Conservation (phyloP, 169 alveolate genomes). For the Plasmodium inui region DNA sequence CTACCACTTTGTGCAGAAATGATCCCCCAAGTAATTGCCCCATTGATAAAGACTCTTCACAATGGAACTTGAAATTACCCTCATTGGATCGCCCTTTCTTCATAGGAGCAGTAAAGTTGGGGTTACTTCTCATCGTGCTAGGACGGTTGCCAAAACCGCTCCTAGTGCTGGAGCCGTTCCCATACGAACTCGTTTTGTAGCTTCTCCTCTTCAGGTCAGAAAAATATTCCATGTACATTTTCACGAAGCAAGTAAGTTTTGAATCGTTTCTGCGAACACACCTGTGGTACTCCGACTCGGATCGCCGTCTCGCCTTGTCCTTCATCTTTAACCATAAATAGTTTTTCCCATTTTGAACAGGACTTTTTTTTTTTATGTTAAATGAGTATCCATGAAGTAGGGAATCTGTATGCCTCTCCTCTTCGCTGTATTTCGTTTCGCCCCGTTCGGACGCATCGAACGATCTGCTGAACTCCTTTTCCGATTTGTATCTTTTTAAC, state of each 20-base stretch:
- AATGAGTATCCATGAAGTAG: background rate
- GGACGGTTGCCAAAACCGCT: background rate
- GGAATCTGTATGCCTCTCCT: background rate
- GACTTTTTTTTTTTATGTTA: slow-evolving; percentile 3
- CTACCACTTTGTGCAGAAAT: background rate
- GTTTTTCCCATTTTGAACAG: slow-evolving; percentile 4
- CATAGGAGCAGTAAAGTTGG: background rate
- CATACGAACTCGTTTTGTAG: slow-evolving; percentile 9
- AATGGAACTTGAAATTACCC: background rate
- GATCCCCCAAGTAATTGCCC: background rate
- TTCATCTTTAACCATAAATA: slow-evolving; percentile 43
- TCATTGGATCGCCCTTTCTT: background rate
- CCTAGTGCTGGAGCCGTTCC: background rate
- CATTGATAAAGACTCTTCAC: background rate
- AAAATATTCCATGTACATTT: slow-evolving; percentile 48
- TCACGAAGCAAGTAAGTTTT: slow-evolving; percentile 30
- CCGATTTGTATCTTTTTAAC: background rate
- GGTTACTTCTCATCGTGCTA: background rate
- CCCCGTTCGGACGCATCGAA: background rate
- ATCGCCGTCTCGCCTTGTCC: slow-evolving; percentile 27
- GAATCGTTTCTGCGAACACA: slow-evolving; percentile 1
- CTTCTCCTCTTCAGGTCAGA: slow-evolving; percentile 13
- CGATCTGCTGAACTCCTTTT: background rate
- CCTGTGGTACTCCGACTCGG: slow-evolving; percentile 23
- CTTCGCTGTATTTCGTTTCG: slow-evolving; percentile 11